A percentile compares a stretch with the other conserved stretches of the same genome.
These are phyloP conservation scores for Microascus cirrosus DNA, from an alignment of 2,329 filamentous ascomycete genomes.

Conservation along the genomic window DNA sequence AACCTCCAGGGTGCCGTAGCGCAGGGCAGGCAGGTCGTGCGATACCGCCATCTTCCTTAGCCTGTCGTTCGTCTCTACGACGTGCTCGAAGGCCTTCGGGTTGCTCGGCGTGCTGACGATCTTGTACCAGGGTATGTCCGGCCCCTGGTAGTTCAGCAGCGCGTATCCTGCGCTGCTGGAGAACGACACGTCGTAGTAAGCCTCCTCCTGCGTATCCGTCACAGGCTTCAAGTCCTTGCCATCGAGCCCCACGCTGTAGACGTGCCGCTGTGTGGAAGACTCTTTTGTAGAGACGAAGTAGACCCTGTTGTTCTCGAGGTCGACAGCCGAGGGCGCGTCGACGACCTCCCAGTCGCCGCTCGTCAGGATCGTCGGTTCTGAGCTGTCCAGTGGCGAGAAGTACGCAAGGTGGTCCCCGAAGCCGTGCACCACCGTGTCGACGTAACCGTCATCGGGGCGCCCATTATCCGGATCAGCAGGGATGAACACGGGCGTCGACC, in stretches of 20 bases:
- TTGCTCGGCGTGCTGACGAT: conserved; percentile 74
- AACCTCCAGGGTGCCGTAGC: conserved; percentile 77
- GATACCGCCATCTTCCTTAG: conserved; percentile 60
- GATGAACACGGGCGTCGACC: conserved; percentile 74
- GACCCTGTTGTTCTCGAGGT: conserved; percentile 73
- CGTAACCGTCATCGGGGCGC: conserved; percentile 74
- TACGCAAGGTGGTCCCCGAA: conserved; percentile 88
- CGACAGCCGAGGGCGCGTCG: conserved; percentile 70
- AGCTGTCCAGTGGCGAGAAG: conserved; percentile 77
- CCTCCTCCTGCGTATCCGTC: conserved; percentile 61
- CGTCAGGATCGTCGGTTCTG: conserved; percentile 75
- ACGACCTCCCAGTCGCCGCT: conserved; percentile 89
- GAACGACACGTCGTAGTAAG: conserved; percentile 75
- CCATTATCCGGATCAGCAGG: conserved; percentile 71
- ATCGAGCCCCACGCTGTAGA: conserved; percentile 80
- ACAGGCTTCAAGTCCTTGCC: conserved; percentile 62
- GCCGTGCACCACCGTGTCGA: conserved; percentile 80
- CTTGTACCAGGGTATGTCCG: conserved; percentile 81
- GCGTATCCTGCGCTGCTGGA: conserved; percentile 73
- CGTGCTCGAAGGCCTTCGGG: conserved; percentile 49
- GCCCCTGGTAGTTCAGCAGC: conserved; percentile 75
- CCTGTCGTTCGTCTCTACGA: conserved; percentile 66
- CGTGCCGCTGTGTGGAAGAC: conserved; percentile 77
- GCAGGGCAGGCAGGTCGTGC: conserved; percentile 71
- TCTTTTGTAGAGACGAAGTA: conserved; percentile 87